Percentiles rank a stretch among this genome's conserved stretches.
Evolutionary conservation across 371 early-diverging fungal species (phyloP).

Genomic region (Apophysomyces elegans): DNA sequence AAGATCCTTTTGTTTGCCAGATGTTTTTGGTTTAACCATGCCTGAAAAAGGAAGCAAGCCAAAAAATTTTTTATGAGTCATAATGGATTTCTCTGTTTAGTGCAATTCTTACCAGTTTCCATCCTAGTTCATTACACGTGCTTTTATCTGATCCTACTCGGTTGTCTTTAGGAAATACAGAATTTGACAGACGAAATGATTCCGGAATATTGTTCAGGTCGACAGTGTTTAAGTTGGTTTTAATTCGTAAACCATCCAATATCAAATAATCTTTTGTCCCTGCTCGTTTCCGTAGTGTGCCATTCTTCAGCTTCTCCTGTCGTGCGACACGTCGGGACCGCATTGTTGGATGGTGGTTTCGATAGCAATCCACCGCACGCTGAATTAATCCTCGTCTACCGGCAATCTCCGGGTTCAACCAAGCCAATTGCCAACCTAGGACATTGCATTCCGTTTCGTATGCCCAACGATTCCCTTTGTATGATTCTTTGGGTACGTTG

Average conservation of each 20-base stretch:
- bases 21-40: slow-evolving; percentile 52
- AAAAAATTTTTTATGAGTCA: slow-evolving; percentile 10
- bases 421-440: slow-evolving; percentile 88
- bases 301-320: slow-evolving; percentile 70
- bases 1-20: slow-evolving; percentile 50
- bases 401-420: slow-evolving; percentile 79
- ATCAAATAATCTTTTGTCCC: slow-evolving; percentile 15
- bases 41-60: slow-evolving; percentile 27
- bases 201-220: slow-evolving; percentile 45
- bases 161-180: slow-evolving; percentile 46
- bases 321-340: slow-evolving; percentile 79
- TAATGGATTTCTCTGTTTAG: slow-evolving; percentile 7
- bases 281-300: slow-evolving; percentile 43
- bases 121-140: slow-evolving; percentile 52
- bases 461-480: slow-evolving; percentile 90
- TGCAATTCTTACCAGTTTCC: slow-evolving; percentile 48
- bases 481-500: slow-evolving; percentile 65
- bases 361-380: slow-evolving; percentile 91
- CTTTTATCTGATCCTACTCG: slow-evolving; percentile 41
- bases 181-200: slow-evolving; percentile 43
- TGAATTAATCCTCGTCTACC: slow-evolving; percentile 91
- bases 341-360: slow-evolving; percentile 81
- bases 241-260: slow-evolving; percentile 40
- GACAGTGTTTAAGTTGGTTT: slow-evolving; percentile 48
- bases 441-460: slow-evolving; percentile 92